phyloP scores from a whole-genome alignment of 306 rosid species.

The Sphenostylis stenocarpa region DNA sequence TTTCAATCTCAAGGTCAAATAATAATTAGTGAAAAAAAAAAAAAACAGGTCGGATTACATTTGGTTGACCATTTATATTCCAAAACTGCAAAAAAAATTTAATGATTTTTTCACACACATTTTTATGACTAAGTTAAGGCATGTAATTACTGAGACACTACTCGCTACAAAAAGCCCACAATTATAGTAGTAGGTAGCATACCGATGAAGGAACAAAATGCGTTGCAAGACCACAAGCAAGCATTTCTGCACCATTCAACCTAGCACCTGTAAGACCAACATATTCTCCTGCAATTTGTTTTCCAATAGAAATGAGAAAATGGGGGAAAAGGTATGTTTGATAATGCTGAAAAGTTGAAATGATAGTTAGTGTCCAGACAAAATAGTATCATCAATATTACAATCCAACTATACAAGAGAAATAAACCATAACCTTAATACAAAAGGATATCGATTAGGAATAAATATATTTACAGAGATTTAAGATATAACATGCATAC shows the following conservation, averaged over 20 bases:
- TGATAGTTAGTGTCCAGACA: constrained; percentile 9
- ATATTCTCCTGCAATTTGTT: constrained; percentile 83
- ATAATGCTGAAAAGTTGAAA: constrained; percentile 21
- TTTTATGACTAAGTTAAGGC: background rate
- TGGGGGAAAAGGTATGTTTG: background rate
- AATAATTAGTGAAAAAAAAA: too few species aligned
- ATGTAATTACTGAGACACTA: background rate
- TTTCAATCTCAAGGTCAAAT: background rate
- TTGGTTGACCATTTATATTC: background rate
- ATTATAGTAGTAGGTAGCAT: constrained; percentile 35
- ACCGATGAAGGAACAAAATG: constrained; percentile 84
- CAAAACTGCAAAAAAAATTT: background rate
- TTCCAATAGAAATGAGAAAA: constrained; percentile 25
- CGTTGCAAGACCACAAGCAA: constrained; percentile 93
- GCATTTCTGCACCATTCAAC: constrained; percentile 97
- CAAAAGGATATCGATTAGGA: background rate
- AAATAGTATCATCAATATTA: background rate
- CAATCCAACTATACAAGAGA: constrained; percentile 21
- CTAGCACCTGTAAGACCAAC: constrained; percentile 88
- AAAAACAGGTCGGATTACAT: background rate
- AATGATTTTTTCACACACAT: background rate
- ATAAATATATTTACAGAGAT: constrained; percentile 23
- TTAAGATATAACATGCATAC: constrained; percentile 49
- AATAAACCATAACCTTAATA: background rate
- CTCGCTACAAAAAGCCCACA: background rate